Conservation (phyloP, 2,329 filamentous ascomycete species). For the Pestalotiopsis sp. region DNA sequence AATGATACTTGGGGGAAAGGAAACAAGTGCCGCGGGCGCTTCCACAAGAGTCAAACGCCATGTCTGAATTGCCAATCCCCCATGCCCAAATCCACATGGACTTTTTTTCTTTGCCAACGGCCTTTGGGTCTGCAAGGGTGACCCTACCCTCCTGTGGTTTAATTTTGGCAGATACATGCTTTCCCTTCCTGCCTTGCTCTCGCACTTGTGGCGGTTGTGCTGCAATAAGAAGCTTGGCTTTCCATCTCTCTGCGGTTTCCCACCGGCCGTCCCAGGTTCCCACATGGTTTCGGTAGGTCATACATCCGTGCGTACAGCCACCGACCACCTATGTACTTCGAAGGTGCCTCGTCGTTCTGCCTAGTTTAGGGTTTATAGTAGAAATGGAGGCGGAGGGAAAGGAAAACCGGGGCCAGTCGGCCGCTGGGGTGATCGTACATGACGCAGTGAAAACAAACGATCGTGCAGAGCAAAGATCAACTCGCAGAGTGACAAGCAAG, state of each 20-base stretch:
- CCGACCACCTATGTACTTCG: too few relatives aligned
- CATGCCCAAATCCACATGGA: too few relatives aligned
- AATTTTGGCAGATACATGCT: too few relatives aligned
- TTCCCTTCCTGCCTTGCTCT: background rate
- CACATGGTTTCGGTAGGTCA: background rate
- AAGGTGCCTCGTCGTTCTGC: background rate
- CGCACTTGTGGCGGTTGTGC: background rate
- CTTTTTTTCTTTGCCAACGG: too few relatives aligned
- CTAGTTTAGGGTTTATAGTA: background rate
- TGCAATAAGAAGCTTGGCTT: slow-evolving; percentile 10
- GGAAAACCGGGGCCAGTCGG: background rate
- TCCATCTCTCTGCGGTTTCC: background rate
- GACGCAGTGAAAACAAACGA: background rate
- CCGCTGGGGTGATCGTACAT: background rate
- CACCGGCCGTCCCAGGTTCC: background rate
- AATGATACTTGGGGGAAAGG: too few relatives aligned
- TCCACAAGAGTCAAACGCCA: too few relatives aligned
- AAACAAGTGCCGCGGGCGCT: too few relatives aligned
- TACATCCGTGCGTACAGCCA: background rate
- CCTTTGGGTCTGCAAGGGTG: too few relatives aligned
- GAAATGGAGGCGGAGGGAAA: background rate
- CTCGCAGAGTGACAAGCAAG: background rate
- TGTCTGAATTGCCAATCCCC: too few relatives aligned
- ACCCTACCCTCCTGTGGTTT: too few relatives aligned
- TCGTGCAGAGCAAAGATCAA: background rate